Conservation (phyloP, 208 protist species). For the Crithidia thermophila region DNA sequence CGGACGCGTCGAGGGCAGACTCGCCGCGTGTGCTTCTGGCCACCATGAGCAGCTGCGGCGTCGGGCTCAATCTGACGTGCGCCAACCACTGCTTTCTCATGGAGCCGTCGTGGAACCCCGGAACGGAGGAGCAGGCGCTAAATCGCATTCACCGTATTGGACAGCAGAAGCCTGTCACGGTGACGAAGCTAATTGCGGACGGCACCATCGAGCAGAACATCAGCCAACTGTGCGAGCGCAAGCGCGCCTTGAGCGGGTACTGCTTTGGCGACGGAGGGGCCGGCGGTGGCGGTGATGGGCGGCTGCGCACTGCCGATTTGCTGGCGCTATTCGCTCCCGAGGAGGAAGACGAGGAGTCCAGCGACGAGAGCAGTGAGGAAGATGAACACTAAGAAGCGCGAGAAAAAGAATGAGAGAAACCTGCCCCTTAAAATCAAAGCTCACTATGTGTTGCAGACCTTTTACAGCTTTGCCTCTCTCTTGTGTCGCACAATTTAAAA, state of each 20-base stretch:
- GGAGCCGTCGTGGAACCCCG: slow-evolving; percentile 93
- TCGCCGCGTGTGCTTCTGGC: slow-evolving; percentile 82
- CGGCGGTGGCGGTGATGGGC: slow-evolving; percentile 13
- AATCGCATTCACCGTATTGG: slow-evolving; percentile 92
- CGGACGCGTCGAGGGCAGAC: slow-evolving; percentile 1
- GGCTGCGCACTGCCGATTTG: slow-evolving; percentile 54
- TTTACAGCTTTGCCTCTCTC: too few species aligned
- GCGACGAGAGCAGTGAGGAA: slow-evolving; percentile 24
- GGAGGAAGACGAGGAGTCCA: slow-evolving; percentile 20
- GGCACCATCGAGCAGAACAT: slow-evolving; percentile 97
- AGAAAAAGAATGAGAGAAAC: not conserved
- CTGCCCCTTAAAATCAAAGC: not conserved
- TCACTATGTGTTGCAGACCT: not conserved
- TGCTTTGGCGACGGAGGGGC: slow-evolving; percentile 37
- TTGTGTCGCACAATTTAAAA: too few species aligned
- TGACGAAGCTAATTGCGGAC: slow-evolving; percentile 94
- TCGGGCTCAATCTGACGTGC: slow-evolving; percentile 94
- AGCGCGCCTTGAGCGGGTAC: slow-evolving; percentile 79
- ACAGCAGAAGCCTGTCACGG: slow-evolving; percentile 90
- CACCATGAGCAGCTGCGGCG: slow-evolving; percentile 87
- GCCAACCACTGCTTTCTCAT: slow-evolving; percentile 94
- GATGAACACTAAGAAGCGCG: slow-evolving; percentile 14
- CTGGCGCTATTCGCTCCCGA: slow-evolving; percentile 52
- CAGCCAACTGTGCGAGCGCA: slow-evolving; percentile 91
- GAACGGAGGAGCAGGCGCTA: slow-evolving; percentile 90